A percentile compares a stretch with the other conserved stretches of the same genome.
Evolutionary conservation across 176 grass and related monocot species (phyloP).

Genomic region (Lolium multiflorum): DNA sequence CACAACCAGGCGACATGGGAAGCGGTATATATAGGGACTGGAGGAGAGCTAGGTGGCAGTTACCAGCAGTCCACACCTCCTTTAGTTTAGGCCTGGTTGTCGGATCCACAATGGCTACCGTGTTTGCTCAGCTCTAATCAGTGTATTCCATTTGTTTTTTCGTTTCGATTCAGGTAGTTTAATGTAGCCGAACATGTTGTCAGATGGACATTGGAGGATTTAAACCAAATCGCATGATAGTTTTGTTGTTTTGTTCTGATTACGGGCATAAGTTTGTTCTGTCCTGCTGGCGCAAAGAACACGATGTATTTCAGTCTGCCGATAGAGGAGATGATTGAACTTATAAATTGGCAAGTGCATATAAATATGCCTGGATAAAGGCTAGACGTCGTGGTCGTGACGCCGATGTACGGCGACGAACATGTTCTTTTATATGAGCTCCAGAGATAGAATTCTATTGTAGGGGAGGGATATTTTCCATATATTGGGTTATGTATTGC

Average conservation of each 20-base stretch:
- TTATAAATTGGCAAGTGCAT: slow-evolving; percentile 42
- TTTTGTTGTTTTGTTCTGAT: slow-evolving; percentile 26
- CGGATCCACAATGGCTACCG: slow-evolving; percentile 25
- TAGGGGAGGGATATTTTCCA: slow-evolving; percentile 41
- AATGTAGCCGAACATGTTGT: slow-evolving; percentile 44
- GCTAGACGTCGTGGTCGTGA: slow-evolving; percentile 50
- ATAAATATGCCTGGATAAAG: slow-evolving; percentile 50
- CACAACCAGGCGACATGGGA: slow-evolving; percentile 12
- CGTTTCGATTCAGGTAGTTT: background rate
- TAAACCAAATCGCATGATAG: slow-evolving; percentile 35
- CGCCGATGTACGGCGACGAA: slow-evolving; percentile 45
- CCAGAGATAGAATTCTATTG: slow-evolving; percentile 12
- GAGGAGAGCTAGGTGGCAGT: slow-evolving; percentile 35
- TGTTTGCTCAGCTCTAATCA: slow-evolving; percentile 25
- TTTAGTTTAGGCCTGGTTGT: slow-evolving; percentile 61
- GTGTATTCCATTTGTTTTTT: background rate
- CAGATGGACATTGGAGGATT: slow-evolving; percentile 42
- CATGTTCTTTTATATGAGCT: slow-evolving; percentile 39
- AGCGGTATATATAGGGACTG: slow-evolving; percentile 52
- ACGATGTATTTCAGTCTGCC: background rate
- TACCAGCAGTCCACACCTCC: slow-evolving; percentile 31
- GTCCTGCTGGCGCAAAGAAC: slow-evolving; percentile 1
- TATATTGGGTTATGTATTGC: slow-evolving; percentile 31
- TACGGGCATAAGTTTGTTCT: slow-evolving; percentile 17
- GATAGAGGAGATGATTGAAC: slow-evolving; percentile 26